Percentiles rank a stretch among this genome's conserved stretches.
phyloP scores from a whole-genome alignment of 768 basidiomycete genomes.

The Tephrocybe sp. region DNA sequence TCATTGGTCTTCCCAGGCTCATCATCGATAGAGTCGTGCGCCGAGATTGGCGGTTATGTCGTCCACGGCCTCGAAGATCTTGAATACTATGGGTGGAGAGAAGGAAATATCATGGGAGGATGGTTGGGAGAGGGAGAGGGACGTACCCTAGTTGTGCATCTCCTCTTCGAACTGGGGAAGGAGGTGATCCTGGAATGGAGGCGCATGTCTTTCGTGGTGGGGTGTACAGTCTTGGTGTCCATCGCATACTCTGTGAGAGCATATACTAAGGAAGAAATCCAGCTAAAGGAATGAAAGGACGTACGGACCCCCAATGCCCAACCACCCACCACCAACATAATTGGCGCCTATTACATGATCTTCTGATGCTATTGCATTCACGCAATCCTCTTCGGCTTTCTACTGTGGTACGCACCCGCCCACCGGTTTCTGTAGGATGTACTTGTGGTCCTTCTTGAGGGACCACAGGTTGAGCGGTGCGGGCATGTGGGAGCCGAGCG shows the following conservation, averaged over 20 bases:
- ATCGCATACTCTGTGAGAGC: no score
- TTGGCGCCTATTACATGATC: conserved; percentile 43
- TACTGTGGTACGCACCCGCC: conserved; percentile 33
- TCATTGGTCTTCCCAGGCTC: conserved; percentile 25
- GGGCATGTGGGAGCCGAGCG: conserved; percentile 59
- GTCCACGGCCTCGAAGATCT: conserved; percentile 35
- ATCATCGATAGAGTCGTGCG: conserved; percentile 43
- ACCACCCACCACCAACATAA: conserved; percentile 67
- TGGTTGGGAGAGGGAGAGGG: background rate
- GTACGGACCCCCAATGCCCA: no score
- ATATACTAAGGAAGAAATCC: no score
- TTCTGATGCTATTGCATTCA: conserved; percentile 55
- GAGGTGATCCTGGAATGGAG: no score
- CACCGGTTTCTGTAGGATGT: background rate
- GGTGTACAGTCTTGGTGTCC: no score
- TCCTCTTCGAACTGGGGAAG: background rate
- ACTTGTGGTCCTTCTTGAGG: conserved; percentile 14
- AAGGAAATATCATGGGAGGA: background rate
- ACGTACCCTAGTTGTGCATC: background rate
- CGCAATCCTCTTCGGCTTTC: conserved; percentile 46
- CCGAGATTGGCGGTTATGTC: conserved; percentile 52
- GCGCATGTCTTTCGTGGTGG: no score
- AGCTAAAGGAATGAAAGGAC: no score
- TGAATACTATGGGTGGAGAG: conserved; percentile 36
- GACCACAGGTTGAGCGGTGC: conserved; percentile 57